Conservation (phyloP, 352 stramenopile genomes). For the Aphanomyces euteiches region DNA sequence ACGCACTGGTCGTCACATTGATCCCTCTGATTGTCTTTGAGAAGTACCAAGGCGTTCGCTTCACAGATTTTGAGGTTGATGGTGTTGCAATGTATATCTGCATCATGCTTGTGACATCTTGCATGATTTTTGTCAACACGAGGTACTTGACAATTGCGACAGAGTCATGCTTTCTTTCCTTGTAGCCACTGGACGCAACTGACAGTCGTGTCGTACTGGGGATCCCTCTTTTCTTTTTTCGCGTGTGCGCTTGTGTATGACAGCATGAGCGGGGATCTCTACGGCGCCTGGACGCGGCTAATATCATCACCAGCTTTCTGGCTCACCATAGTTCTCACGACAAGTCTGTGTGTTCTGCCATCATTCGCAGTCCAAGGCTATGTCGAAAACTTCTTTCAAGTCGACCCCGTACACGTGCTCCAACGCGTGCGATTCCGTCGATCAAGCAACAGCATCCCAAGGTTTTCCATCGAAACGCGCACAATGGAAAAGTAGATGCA, state of each 20-base stretch:
- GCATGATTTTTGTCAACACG: conserved; percentile 77
- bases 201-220: conserved; percentile 41
- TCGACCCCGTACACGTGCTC: conserved; percentile 71
- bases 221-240: conserved; percentile 54
- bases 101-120: conserved; percentile 90
- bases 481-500: not conserved
- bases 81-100: conserved; percentile 91
- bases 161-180: not conserved
- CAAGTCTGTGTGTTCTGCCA: conserved; percentile 49
- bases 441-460: not conserved
- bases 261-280: conserved; percentile 41
- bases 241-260: conserved; percentile 55
- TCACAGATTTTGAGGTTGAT: conserved; percentile 82
- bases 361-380: conserved; percentile 69
- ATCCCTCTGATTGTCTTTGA: conserved; percentile 60
- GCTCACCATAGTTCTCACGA: conserved; percentile 51
- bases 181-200: conserved; percentile 56
- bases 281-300: conserved; percentile 46
- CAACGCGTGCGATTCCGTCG: conserved; percentile 37
- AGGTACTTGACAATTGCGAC: conserved; percentile 33
- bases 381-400: conserved; percentile 64
- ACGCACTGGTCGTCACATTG: conserved; percentile 54
- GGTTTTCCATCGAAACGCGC: not conserved
- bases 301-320: conserved; percentile 48
- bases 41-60: conserved; percentile 47